phyloP scores from a whole-genome alignment of 2,329 filamentous ascomycete species.

The Ceratocystis harringtonii region DNA sequence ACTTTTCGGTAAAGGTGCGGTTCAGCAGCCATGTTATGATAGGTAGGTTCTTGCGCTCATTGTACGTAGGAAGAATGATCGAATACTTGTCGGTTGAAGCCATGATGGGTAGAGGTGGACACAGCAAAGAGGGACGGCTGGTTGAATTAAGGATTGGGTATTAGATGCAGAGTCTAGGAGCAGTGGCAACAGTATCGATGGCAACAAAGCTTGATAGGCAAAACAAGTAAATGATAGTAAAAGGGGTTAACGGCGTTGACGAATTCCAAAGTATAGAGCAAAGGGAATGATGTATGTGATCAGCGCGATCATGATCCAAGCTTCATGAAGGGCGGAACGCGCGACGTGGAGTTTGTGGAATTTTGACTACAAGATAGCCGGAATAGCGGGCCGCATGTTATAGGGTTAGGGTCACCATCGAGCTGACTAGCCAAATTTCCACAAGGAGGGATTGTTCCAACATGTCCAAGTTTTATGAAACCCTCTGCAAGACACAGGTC shows the following conservation, averaged over 20 bases:
- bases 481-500: too few species aligned
- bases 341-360: slow-evolving; percentile 13
- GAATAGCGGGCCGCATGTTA: background rate
- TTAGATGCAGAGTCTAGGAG: background rate
- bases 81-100: slow-evolving; percentile 67
- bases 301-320: slow-evolving; percentile 1
- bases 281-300: background rate
- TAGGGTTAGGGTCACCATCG: background rate
- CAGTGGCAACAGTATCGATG: background rate
- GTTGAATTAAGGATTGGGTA: background rate
- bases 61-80: slow-evolving; percentile 94
- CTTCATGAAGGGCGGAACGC: background rate
- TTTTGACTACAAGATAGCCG: background rate
- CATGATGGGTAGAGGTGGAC: slow-evolving; percentile 25
- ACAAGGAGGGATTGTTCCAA: too few species aligned
- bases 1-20: slow-evolving; percentile 82
- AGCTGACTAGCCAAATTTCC: too few species aligned
- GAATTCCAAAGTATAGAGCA: background rate
- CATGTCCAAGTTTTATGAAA: too few species aligned
- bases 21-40: slow-evolving; percentile 91
- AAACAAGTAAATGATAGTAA: background rate
- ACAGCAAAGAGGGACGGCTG: background rate
- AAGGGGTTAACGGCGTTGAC: background rate
- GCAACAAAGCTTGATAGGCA: background rate
- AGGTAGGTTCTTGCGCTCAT: slow-evolving; percentile 92